Evolutionary conservation across 164 flowering plant genomes (phyloP).

Genomic region (Chimonanthus praecox): DNA sequence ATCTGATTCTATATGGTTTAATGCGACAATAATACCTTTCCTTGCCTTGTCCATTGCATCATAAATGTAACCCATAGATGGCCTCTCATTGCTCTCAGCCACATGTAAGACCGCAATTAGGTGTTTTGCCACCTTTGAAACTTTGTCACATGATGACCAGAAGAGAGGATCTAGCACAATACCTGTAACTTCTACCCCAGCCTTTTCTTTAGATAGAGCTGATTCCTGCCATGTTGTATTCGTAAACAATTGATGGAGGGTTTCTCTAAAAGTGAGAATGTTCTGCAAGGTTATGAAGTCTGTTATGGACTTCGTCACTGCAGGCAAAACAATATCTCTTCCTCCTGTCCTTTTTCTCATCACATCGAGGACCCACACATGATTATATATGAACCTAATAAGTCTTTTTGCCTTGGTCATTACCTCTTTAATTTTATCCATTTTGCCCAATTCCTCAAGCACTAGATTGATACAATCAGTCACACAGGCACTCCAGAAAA

Average conservation of each 20-base stretch:
- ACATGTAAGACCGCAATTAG: constrained; percentile 28
- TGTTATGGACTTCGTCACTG: constrained; percentile 33
- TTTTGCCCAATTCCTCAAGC: constrained; percentile 34
- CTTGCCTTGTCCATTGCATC: constrained; percentile 43
- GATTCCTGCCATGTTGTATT: constrained; percentile 31
- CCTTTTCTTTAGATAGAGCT: constrained; percentile 23
- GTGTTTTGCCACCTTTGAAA: constrained; percentile 28
- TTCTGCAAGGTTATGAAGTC: constrained; percentile 32
- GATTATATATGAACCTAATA: constrained; percentile 31
- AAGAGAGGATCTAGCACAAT: constrained; percentile 27
- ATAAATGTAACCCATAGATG: constrained; percentile 45
- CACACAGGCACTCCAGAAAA: constrained; percentile 43
- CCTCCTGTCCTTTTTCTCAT: constrained; percentile 34
- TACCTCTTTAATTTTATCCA: constrained; percentile 21
- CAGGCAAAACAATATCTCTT: constrained; percentile 30
- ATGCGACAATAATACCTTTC: constrained; percentile 19
- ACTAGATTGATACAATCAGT: constrained; percentile 45
- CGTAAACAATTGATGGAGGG: constrained; percentile 37
- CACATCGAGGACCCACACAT: constrained; percentile 27
- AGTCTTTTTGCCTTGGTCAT: constrained; percentile 27
- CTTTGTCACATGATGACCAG: constrained; percentile 24
- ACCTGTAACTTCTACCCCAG: constrained; percentile 27
- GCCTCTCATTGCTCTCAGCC: constrained; percentile 32
- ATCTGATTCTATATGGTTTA: constrained; percentile 24
- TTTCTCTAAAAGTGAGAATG: constrained; percentile 19